phyloP scores from a whole-genome alignment of 1,284 basidiomycete genomes.

The Salmacisia buchloeana region DNA sequence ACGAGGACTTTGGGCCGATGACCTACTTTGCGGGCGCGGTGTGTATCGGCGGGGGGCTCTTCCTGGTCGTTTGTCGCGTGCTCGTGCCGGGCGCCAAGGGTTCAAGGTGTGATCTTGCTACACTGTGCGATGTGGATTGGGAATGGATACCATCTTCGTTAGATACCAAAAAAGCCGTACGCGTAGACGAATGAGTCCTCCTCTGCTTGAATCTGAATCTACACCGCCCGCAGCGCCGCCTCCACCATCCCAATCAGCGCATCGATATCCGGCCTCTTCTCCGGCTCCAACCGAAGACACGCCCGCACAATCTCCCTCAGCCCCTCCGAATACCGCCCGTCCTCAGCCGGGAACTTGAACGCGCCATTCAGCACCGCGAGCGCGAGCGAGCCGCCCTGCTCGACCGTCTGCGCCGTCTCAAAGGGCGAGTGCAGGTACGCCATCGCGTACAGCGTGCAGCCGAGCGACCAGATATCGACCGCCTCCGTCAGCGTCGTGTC shows the following conservation, averaged over 20 bases:
- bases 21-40: neutral
- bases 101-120: slow-evolving; percentile 1
- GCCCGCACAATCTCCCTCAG: slow-evolving; percentile 37
- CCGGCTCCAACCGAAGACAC: slow-evolving; percentile 40
- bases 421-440: slow-evolving; percentile 49
- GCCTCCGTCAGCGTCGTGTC: slow-evolving; percentile 43
- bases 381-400: slow-evolving; percentile 49
- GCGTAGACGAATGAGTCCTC: no score
- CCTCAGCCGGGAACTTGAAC: slow-evolving; percentile 42
- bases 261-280: slow-evolving; percentile 37
- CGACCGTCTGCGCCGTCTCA: slow-evolving; percentile 47
- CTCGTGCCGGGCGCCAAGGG: neutral
- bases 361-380: slow-evolving; percentile 47
- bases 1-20: slow-evolving; percentile 1
- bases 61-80: neutral
- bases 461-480: slow-evolving; percentile 50
- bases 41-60: neutral
- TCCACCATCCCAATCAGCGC: slow-evolving; percentile 31
- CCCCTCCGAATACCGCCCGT: slow-evolving; percentile 33
- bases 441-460: slow-evolving; percentile 44
- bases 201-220: no score
- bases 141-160: no score
- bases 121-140: no score
- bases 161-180: no score
- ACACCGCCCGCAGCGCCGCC: slow-evolving; percentile 25